Evolutionary conservation across 2,329 filamentous ascomycete genomes (phyloP).

Genomic region (Pleoardoris graminearum): DNA sequence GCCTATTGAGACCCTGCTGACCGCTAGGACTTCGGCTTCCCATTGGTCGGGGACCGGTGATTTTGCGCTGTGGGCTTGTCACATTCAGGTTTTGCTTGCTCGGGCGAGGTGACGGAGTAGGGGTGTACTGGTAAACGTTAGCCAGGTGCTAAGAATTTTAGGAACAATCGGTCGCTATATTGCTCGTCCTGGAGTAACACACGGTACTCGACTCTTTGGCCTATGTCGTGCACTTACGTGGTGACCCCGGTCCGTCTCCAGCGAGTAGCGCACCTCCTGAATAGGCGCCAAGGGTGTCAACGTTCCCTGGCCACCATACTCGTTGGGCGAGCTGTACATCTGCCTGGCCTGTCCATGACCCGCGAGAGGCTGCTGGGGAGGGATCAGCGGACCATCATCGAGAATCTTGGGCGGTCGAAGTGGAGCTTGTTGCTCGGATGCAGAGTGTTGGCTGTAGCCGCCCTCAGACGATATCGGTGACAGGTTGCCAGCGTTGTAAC

Average conservation of each 20-base stretch:
- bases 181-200: not conserved
- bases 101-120: slow-evolving; percentile 37
- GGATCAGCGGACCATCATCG: slow-evolving; percentile 63
- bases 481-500: slow-evolving; percentile 38
- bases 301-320: slow-evolving; percentile 42
- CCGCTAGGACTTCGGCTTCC: slow-evolving; percentile 53
- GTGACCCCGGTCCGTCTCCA: slow-evolving; percentile 51
- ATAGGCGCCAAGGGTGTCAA: slow-evolving; percentile 54
- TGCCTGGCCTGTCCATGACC: slow-evolving; percentile 44
- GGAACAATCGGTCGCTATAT: not conserved
- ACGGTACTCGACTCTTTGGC: not conserved
- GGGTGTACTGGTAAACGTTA: slow-evolving; percentile 33
- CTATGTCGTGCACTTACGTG: slow-evolving; percentile 22
- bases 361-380: slow-evolving; percentile 50
- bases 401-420: slow-evolving; percentile 58
- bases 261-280: slow-evolving; percentile 54
- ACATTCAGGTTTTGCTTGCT: slow-evolving; percentile 35
- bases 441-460: slow-evolving; percentile 45
- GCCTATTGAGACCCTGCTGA: slow-evolving; percentile 22
- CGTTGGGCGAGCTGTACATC: slow-evolving; percentile 45
- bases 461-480: slow-evolving; percentile 46
- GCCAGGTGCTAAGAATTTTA: not conserved
- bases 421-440: slow-evolving; percentile 46
- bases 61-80: slow-evolving; percentile 47
- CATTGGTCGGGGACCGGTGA: slow-evolving; percentile 56